Conservation (phyloP, 441 rosid species). For the Adansonia grandidieri region DNA sequence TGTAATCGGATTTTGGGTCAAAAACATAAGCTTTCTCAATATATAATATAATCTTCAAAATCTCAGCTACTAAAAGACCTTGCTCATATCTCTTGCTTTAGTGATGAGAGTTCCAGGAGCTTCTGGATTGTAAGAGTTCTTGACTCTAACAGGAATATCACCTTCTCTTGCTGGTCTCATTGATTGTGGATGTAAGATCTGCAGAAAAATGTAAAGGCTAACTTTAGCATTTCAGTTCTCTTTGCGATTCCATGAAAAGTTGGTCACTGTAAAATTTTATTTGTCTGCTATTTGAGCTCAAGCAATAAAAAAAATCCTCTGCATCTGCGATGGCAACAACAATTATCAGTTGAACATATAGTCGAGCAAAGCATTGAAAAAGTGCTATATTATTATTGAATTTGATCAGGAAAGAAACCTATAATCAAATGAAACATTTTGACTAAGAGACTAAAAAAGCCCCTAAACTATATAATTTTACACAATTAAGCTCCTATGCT, state of each 20-base stretch:
- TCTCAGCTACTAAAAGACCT: constrained; percentile 51
- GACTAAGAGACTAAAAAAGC: too few relatives aligned
- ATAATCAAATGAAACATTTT: not conserved
- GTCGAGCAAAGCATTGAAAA: not conserved
- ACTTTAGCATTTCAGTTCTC: not conserved
- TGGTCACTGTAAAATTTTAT: not conserved
- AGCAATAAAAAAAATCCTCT: not conserved
- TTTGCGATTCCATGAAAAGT: not conserved
- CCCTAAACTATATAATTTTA: too few relatives aligned
- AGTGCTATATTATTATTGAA: not conserved
- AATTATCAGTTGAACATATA: not conserved
- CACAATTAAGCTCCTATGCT: too few relatives aligned
- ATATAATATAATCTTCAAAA: constrained; percentile 23
- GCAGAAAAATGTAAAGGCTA: constrained; percentile 28
- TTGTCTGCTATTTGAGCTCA: not conserved
- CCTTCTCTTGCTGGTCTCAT: constrained; percentile 97
- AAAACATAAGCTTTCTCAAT: constrained; percentile 9
- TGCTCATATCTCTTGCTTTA: constrained; percentile 74
- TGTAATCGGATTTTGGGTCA: constrained; percentile 39
- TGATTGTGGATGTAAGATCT: constrained; percentile 94
- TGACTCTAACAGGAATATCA: constrained; percentile 90
- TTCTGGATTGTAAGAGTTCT: constrained; percentile 84
- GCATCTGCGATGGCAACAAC: not conserved
- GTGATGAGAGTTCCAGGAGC: constrained; percentile 96
- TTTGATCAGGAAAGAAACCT: not conserved